Percentiles rank a stretch among this genome's conserved stretches.
phyloP scores from a whole-genome alignment of 2,329 filamentous ascomycete genomes.

The Chrysosporium keratinophilum region DNA sequence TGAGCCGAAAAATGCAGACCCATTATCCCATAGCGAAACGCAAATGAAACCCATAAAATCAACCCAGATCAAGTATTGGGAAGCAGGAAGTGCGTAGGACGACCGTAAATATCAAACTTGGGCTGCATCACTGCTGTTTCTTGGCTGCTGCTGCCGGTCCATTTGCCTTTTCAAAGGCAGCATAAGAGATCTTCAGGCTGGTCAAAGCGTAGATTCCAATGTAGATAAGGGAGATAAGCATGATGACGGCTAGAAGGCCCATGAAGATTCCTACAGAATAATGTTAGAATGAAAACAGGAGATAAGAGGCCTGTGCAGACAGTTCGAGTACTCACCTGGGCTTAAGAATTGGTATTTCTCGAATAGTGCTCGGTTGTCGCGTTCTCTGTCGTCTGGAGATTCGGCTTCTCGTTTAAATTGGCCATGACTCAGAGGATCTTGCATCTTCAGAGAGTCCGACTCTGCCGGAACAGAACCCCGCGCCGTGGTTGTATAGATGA shows the following conservation, averaged over 20 bases:
- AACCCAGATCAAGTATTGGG: background rate
- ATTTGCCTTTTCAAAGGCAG: conserved; percentile 93
- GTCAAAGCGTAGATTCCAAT: conserved; percentile 66
- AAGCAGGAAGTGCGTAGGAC: background rate
- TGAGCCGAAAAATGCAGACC: background rate
- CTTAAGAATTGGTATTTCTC: conserved; percentile 93
- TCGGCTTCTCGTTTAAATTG: conserved; percentile 59
- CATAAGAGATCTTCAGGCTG: conserved; percentile 81
- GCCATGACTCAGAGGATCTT: conserved; percentile 53
- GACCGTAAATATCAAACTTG: background rate
- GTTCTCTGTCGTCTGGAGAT: conserved; percentile 33
- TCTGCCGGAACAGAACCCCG: conserved; percentile 26
- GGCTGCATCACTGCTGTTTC: conserved; percentile 41
- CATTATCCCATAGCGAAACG: background rate
- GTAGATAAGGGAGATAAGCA: conserved; percentile 67
- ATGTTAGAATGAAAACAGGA: background rate
- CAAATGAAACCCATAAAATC: background rate
- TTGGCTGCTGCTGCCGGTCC: conserved; percentile 75
- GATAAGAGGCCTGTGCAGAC: background rate
- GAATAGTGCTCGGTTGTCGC: conserved; percentile 44
- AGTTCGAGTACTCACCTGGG: conserved; percentile 51
- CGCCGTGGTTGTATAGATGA: conserved; percentile 63
- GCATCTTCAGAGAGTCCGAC: conserved; percentile 41
- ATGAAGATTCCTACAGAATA: conserved; percentile 69
- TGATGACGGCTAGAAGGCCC: conserved; percentile 58